Evolutionary conservation across 805 yeast genomes (phyloP), one percentile per base, ranked within the genome.

Genomic region (Suhomyces emberorum): DNA sequence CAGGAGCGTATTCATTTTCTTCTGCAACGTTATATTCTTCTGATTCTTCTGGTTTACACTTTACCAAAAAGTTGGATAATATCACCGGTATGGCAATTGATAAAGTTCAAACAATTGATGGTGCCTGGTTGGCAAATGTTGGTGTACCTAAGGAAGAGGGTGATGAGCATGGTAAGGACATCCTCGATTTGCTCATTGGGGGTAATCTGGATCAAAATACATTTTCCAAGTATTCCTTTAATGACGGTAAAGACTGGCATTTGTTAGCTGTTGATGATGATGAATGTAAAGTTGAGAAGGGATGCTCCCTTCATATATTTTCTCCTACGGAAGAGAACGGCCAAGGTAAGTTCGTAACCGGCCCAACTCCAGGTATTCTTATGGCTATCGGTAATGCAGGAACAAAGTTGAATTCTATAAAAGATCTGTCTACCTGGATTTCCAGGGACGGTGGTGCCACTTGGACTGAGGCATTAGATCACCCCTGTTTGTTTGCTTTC

Each of bases 371-470:
- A 0, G 82, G 80, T 28, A 70, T 52, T 25, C 41, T 52, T 41
- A 48, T 54, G 40, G 66, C 53, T 15, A 63, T 55, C 23, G 70
- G 61, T 29, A 55, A 43, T 37, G 52, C 57, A 24, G 74, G 72
- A 12, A 43, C 51, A 10, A 39, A 39, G 1, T 42, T 59, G 23
- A 33, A 41, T 9, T 43, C 46, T n/a, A 12, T 43, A 9, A 31
- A 38, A 25, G 46, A 10, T n/a, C 32, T 56, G 44, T 48, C 48
- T 24, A 77, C 93, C 1, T 88, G 67, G 53, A 53, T 85, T 6
- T 83, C 95, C 0, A 63, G 82, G 38, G 88, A 87, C 61, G 88
- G 86, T 17, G 95, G 96, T 18, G 51, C 68, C n/a, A 63, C 82
- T 0, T 87, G 95, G 95, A 57, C 60, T 18, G 54, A 64, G 37